phyloP scores from a whole-genome alignment of 2,329 filamentous ascomycete species.

The Neobulgaria alba region DNA sequence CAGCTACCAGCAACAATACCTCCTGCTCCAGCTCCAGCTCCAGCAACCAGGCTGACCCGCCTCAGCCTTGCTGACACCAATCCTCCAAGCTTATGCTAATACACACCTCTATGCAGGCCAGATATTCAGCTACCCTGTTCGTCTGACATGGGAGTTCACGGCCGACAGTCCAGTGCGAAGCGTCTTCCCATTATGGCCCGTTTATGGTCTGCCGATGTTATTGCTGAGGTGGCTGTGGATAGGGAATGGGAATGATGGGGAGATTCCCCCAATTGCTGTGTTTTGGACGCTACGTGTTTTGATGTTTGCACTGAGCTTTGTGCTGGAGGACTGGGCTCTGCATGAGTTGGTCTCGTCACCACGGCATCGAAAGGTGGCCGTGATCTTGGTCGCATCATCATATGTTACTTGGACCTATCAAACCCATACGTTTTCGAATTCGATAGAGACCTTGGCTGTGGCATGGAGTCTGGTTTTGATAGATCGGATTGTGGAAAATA shows the following conservation, averaged over 20 bases:
- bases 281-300: conserved; percentile 83
- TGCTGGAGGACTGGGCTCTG: conserved; percentile 95
- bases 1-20: neutral
- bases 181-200: conserved; percentile 91
- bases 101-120: conserved; percentile 50
- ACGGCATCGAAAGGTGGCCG: conserved; percentile 61
- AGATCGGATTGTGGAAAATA: conserved; percentile 71
- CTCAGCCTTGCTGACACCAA: conserved; percentile 6
- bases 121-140: conserved; percentile 85
- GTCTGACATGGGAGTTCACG: conserved; percentile 93
- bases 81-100: neutral
- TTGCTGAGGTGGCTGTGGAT: conserved; percentile 88
- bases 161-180: conserved; percentile 82
- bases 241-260: conserved; percentile 66
- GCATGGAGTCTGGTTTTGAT: conserved; percentile 91
- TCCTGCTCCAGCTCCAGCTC: no score
- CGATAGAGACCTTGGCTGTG: conserved; percentile 86
- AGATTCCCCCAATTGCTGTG: conserved; percentile 73
- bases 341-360: conserved; percentile 79
- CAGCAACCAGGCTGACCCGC: neutral
- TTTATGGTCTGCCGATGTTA: conserved; percentile 90
- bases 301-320: conserved; percentile 94
- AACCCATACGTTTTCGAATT: conserved; percentile 97
- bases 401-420: conserved; percentile 99
- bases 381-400: conserved; percentile 83